A percentile compares a stretch with the other conserved stretches of the same genome.
Evolutionary conservation across 148 eudicot genomes (phyloP).

Genomic region (Vaccinium vitisidaea): DNA sequence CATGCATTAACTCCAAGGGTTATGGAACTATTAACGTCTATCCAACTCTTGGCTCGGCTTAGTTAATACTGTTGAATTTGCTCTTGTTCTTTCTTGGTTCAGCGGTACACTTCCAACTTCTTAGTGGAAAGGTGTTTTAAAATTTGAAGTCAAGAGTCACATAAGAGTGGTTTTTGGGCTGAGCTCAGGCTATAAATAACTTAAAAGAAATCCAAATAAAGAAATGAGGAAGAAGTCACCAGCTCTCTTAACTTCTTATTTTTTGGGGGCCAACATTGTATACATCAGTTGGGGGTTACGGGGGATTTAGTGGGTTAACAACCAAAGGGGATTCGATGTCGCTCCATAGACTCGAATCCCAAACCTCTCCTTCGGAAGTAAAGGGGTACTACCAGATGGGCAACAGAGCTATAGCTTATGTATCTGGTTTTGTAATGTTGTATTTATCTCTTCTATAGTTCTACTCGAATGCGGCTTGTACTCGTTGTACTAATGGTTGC

Average conservation of each 20-base stretch:
- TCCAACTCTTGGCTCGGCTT: not conserved
- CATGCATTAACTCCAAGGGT: not conserved
- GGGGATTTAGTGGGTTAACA: too few relatives aligned
- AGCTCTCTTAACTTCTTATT: not conserved
- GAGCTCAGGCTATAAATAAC: not conserved
- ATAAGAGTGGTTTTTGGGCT: not conserved
- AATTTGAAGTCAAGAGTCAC: not conserved
- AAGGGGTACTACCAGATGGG: too few relatives aligned
- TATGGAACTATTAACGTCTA: not conserved
- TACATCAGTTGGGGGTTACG: too few relatives aligned
- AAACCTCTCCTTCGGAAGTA: too few relatives aligned
- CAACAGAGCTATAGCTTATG: not conserved
- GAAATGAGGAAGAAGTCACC: not conserved
- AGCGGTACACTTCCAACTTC: not conserved
- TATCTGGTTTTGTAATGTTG: not conserved
- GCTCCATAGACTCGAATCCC: too few relatives aligned
- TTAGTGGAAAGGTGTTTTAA: not conserved
- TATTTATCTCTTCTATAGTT: not conserved
- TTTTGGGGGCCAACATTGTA: too few relatives aligned
- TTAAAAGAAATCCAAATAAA: not conserved
- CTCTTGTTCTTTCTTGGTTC: not conserved
- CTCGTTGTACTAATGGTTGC: not conserved
- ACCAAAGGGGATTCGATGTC: too few relatives aligned
- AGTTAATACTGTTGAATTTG: not conserved
- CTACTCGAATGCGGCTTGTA: too few relatives aligned